Base-by-base conservation (phyloP, 2,329 filamentous ascomycete genomes). In the Aspergillus sp. region DNA sequence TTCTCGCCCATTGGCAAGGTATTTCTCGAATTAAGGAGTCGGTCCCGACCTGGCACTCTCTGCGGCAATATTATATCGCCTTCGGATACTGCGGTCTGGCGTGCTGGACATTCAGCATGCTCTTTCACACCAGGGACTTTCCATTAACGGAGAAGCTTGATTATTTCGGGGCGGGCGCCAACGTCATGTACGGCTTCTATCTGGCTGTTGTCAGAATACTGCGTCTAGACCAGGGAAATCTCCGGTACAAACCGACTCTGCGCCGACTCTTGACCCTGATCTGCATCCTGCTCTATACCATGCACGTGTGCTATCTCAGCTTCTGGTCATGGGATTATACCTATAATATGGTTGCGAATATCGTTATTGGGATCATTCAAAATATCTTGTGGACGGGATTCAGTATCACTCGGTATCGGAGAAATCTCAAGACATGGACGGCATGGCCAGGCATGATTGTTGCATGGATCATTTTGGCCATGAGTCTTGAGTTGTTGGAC, bases 341-440 rank as follows among this genome's bases (percentile, higher is more conserved):
- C 5, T 98, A 98, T 71, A 98, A 98, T 65, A 97, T 98, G 90
- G 82, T 86, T 1, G 93, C 90, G 40, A 98, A 97, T 59, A 87
- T 98, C 13, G 81, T 78, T 3, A 80, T 86, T 8, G 93, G 93
- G 4, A 73, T 90, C 33, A 66, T 90, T 5, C 85, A 90, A 61
- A 95, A 97, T 58, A 41, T 83, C 4, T 70, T 97, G 45, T 97
- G 93, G 93, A 87, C 77, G 35, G 86, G 80, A 66, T 96, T 95
- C 68, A 90, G 86, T 62, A 80, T 86, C 54, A 71, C 73, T 52
- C 79, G 84, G 54, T 97, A 91, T 68, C 74, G 76, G 51, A 81
- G 82, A 65, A 80, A 85, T 12, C 80, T 82, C 37, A 79, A 84
- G 51, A 68, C 76, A 12, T 98, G 93, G 93, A 83, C 90, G 27